A percentile compares a stretch with the other conserved stretches of the same genome.
phyloP scores from a whole-genome alignment of 169 alveolate genomes.

The Plasmodium yoelii region DNA sequence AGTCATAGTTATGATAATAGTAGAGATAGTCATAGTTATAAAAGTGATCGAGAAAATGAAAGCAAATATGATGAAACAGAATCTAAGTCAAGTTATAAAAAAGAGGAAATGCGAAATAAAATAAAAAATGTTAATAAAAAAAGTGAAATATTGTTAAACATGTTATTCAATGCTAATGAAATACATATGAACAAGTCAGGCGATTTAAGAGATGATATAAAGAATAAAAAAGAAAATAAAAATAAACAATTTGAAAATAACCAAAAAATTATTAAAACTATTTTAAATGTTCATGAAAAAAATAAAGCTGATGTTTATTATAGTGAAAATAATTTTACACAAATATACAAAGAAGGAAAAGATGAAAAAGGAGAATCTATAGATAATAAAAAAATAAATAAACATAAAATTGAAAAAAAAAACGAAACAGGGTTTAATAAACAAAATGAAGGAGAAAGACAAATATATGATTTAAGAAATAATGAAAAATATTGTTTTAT shows the following conservation, averaged over 20 bases:
- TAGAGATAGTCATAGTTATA: background rate
- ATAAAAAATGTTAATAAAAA: constrained; percentile 8
- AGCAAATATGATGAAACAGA: too few species aligned
- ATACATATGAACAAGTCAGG: too few species aligned
- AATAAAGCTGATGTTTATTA: background rate
- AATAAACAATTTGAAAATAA: constrained; percentile 15
- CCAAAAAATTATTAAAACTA: constrained; percentile 17
- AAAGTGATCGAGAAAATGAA: background rate
- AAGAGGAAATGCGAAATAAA: background rate
- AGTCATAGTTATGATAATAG: background rate
- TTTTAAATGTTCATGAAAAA: background rate
- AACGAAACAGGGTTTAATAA: background rate
- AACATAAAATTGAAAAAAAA: background rate
- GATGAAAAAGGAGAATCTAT: background rate
- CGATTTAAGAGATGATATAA: background rate
- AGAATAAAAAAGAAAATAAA: background rate
- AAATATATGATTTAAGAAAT: too few species aligned
- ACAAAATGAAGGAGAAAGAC: background rate
- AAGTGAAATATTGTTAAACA: constrained; percentile 43
- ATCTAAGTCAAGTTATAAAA: too few species aligned
- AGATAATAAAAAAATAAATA: background rate
- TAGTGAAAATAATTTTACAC: too few species aligned
- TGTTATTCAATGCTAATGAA: constrained; percentile 24
- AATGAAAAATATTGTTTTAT: too few species aligned
- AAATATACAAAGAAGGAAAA: too few species aligned